Conservation (phyloP, 1,284 basidiomycete species). For the Papiliotrema laurentii region DNA sequence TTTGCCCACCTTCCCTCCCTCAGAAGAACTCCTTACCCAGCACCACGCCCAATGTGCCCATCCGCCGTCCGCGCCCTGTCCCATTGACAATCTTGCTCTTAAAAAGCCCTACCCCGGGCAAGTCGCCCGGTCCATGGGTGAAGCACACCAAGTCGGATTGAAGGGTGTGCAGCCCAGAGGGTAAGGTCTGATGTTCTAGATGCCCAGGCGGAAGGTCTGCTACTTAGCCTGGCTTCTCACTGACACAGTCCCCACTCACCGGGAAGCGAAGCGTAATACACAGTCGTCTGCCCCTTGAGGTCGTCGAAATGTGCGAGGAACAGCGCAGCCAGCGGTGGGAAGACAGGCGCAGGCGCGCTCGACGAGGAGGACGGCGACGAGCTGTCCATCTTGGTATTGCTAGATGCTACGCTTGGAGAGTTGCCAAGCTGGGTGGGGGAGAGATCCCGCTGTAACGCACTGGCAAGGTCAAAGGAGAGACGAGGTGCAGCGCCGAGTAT, state of each 20-base stretch:
- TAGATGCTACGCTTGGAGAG: too few relatives aligned
- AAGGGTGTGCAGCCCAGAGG: slow-evolving; percentile 37
- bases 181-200: slow-evolving; percentile 38
- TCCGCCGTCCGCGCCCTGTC: slow-evolving; percentile 30
- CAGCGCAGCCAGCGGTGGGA: slow-evolving; percentile 37
- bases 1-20: background rate
- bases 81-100: slow-evolving; percentile 20
- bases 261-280: slow-evolving; percentile 23
- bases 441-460: too few relatives aligned
- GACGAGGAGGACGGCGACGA: too few relatives aligned
- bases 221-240: background rate
- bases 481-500: too few relatives aligned
- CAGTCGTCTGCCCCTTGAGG: slow-evolving; percentile 37
- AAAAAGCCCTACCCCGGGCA: slow-evolving; percentile 33
- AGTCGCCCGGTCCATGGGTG: slow-evolving; percentile 15
- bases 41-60: slow-evolving; percentile 40
- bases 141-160: slow-evolving; percentile 31
- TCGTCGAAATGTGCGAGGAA: slow-evolving; percentile 45
- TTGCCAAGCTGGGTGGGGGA: too few relatives aligned
- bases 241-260: background rate
- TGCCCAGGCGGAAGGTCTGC: slow-evolving; percentile 18
- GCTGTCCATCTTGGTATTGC: too few relatives aligned
- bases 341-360: too few relatives aligned
- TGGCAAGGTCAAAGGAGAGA: too few relatives aligned
- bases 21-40: slow-evolving; percentile 30